Evolutionary conservation across 2,329 filamentous ascomycete genomes (phyloP).

Genomic region (Dactylellina parvicollis): DNA sequence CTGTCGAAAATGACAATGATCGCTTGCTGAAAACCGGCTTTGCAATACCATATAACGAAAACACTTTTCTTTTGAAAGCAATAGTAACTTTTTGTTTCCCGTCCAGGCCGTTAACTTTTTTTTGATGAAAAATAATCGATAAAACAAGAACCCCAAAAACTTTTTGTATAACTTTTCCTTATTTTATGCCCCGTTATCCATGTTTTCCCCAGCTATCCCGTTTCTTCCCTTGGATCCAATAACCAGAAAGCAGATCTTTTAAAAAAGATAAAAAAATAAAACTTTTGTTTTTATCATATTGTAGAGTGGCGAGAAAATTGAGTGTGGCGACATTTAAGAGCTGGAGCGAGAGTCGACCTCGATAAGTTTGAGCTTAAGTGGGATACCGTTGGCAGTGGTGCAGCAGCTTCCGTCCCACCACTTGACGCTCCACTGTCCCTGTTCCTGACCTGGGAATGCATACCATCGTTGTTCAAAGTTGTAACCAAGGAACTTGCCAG

Average conservation of each 20-base stretch:
- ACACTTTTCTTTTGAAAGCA: conserved; percentile 30
- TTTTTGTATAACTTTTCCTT: conserved; percentile 22
- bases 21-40: neutral
- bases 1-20: no score
- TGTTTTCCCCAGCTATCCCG: conserved; percentile 15
- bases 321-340: conserved; percentile 1
- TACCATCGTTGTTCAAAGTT: conserved; percentile 52
- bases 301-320: conserved; percentile 27
- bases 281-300: conserved; percentile 19
- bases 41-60: no score
- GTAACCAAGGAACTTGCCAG: conserved; percentile 50
- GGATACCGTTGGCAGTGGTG: conserved; percentile 35
- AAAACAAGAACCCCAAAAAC: conserved; percentile 11
- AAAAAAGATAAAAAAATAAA: conserved; percentile 21
- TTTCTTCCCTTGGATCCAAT: no score
- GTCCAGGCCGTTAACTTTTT: conserved; percentile 43
- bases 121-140: neutral
- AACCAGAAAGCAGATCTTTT: conserved; percentile 11
- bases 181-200: conserved; percentile 2
- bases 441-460: conserved; percentile 35
- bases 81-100: conserved; percentile 48
- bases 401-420: conserved; percentile 54
- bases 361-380: conserved; percentile 46
- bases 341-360: conserved; percentile 17
- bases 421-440: conserved; percentile 47